These are phyloP conservation scores for Taphrina confusa DNA, from an alignment of 1,139 yeast species.

Conservation along the genomic window DNA sequence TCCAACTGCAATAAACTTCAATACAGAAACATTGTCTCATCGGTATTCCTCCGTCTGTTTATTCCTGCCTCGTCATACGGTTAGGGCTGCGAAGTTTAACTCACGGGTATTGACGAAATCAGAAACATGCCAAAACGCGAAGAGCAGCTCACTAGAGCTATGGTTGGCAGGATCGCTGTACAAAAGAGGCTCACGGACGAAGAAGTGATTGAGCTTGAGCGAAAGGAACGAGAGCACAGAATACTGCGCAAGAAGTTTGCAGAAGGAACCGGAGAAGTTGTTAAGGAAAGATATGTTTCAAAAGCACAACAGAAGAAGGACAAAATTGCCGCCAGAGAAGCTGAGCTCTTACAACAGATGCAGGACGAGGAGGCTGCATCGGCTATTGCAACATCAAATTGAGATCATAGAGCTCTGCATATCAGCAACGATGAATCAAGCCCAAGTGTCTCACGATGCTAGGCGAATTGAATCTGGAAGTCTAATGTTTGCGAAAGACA, in stretches of 20 bases:
- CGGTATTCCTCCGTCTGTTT: too few relatives aligned
- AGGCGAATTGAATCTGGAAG: too few relatives aligned
- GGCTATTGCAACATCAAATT: too few relatives aligned
- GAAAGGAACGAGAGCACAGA: constrained; percentile 26
- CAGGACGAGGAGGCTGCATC: constrained; percentile 7
- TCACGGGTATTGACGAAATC: too few relatives aligned
- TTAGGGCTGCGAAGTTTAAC: too few relatives aligned
- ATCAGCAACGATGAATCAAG: too few relatives aligned
- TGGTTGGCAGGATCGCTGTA: constrained; percentile 27
- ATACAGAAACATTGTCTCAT: too few relatives aligned
- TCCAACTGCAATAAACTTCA: too few relatives aligned
- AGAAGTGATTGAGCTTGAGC: constrained; percentile 25
- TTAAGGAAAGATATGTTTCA: constrained; percentile 22
- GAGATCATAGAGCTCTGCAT: too few relatives aligned
- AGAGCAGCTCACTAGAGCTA: constrained; percentile 32
- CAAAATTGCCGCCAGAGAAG: constrained; percentile 25
- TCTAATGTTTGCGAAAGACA: too few relatives aligned
- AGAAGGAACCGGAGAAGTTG: constrained; percentile 28
- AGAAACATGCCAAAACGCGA: constrained; percentile 34
- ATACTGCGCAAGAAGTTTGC: constrained; percentile 27
- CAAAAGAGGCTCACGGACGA: constrained; percentile 25
- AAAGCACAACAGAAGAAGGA: constrained; percentile 29
- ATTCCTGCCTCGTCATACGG: too few relatives aligned
- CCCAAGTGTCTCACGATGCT: too few relatives aligned
- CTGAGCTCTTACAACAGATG: constrained; percentile 17